A percentile compares a stretch with the other conserved stretches of the same genome.
Evolutionary conservation across 495 filamentous ascomycete genomes (phyloP).

Genomic region (Monascus purpureus): DNA sequence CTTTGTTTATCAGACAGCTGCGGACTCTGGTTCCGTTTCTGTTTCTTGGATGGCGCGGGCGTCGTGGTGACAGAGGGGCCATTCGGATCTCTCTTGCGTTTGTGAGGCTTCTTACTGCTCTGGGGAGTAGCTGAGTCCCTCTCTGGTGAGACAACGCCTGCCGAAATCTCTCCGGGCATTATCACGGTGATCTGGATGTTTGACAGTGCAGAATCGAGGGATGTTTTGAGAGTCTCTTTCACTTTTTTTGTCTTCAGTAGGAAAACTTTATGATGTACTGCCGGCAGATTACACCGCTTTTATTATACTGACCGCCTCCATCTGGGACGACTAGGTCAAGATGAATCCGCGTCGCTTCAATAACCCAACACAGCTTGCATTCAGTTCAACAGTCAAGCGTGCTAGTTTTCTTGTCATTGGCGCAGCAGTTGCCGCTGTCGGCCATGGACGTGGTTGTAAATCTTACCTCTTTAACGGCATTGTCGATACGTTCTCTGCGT

Average conservation of each 20-base stretch:
- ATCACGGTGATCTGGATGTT: constrained; percentile 5
- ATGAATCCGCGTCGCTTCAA: too few species aligned
- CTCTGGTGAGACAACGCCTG: constrained; percentile 7
- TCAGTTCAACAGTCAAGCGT: too few species aligned
- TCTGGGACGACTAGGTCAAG: constrained; percentile 3
- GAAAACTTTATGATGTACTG: constrained; percentile 4
- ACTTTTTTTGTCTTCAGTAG: constrained; percentile 11
- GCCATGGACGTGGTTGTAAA: background rate
- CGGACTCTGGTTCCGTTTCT: constrained; percentile 19
- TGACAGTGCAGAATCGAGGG: constrained; percentile 5
- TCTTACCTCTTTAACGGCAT: background rate
- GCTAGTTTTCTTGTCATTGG: background rate
- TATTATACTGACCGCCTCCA: background rate
- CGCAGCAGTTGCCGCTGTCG: background rate
- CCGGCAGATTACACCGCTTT: constrained; percentile 14
- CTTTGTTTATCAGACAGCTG: constrained; percentile 6
- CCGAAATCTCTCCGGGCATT: constrained; percentile 16
- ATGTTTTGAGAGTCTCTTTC: constrained; percentile 3
- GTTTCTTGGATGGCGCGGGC: constrained; percentile 24
- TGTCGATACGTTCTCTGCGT: constrained; percentile 1
- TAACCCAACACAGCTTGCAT: too few species aligned
- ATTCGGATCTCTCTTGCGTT: constrained; percentile 26
- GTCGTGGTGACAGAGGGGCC: constrained; percentile 13
- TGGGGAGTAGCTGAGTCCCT: constrained; percentile 9
- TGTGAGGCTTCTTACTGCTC: constrained; percentile 16